Conservation (phyloP, 176 grass and related monocot species). For the Phoenix roebelenii region DNA sequence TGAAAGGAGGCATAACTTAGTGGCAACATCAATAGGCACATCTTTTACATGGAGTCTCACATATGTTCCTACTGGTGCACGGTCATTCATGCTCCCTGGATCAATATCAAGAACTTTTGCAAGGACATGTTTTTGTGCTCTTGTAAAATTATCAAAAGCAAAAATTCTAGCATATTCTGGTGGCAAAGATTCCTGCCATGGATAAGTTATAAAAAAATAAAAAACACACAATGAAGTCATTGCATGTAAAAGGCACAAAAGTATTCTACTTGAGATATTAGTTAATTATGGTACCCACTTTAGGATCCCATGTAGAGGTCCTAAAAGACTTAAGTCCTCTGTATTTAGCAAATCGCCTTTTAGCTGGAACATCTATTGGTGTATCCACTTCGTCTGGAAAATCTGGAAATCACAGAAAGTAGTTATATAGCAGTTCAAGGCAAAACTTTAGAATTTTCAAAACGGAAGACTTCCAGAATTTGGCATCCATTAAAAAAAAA, state of each 20-base stretch:
- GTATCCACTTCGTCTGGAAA: slow-evolving; percentile 99
- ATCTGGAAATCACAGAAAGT: slow-evolving; percentile 44
- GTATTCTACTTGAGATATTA: not conserved
- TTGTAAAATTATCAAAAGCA: slow-evolving; percentile 82
- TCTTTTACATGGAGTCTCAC: slow-evolving; percentile 65
- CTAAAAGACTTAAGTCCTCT: slow-evolving; percentile 94
- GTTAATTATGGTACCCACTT: slow-evolving; percentile 25
- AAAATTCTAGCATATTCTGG: slow-evolving; percentile 88
- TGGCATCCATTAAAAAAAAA: no score
- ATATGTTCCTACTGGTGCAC: slow-evolving; percentile 59
- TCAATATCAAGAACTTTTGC: slow-evolving; percentile 41
- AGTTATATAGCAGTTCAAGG: not conserved
- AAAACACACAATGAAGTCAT: not conserved
- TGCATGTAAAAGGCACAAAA: not conserved
- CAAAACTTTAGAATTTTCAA: no score
- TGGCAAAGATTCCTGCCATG: slow-evolving; percentile 80
- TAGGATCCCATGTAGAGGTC: slow-evolving; percentile 93
- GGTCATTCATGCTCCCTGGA: slow-evolving; percentile 33
- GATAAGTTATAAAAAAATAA: slow-evolving; percentile 13
- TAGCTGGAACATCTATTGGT: slow-evolving; percentile 77
- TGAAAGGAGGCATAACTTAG: slow-evolving; percentile 52
- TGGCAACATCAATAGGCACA: slow-evolving; percentile 52
- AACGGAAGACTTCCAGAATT: no score
- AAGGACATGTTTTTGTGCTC: slow-evolving; percentile 72
- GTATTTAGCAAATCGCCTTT: slow-evolving; percentile 87